phyloP scores from a whole-genome alignment of 2,329 filamentous ascomycete genomes.

The Pochonia chlamydosporia region DNA sequence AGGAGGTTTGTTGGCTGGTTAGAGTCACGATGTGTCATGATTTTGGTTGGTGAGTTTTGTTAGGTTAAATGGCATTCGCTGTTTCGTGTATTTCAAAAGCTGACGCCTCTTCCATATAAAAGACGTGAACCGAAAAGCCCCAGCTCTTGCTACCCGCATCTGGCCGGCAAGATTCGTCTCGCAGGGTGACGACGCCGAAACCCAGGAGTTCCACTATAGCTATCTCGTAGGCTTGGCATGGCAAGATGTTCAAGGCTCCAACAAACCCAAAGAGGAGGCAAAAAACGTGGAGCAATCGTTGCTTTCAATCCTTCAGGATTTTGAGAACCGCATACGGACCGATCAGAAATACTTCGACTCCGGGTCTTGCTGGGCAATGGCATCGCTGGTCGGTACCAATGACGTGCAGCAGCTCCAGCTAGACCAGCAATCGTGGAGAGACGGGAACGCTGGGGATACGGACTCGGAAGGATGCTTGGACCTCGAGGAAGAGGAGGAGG shows the following conservation, averaged over 20 bases:
- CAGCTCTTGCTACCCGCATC: constrained; percentile 47
- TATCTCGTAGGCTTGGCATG: constrained; percentile 55
- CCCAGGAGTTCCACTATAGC: constrained; percentile 49
- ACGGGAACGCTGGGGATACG: constrained; percentile 30
- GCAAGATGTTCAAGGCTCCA: constrained; percentile 17
- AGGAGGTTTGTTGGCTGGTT: constrained; percentile 56
- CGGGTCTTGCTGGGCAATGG: constrained; percentile 42
- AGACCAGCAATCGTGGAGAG: constrained; percentile 45
- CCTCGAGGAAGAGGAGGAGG: constrained; percentile 26
- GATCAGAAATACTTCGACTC: constrained; percentile 44
- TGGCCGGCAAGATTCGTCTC: constrained; percentile 58
- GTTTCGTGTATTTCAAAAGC: constrained; percentile 19
- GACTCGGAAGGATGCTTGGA: constrained; percentile 37
- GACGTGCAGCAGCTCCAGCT: constrained; percentile 37
- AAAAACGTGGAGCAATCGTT: constrained; percentile 38
- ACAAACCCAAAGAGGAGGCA: constrained; percentile 33
- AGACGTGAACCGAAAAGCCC: constrained; percentile 51
- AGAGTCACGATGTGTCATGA: constrained; percentile 51
- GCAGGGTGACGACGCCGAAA: constrained; percentile 16
- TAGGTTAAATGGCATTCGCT: background rate
- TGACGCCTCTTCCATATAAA: background rate
- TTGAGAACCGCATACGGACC: constrained; percentile 40
- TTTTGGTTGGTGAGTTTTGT: constrained; percentile 46
- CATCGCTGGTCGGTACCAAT: constrained; percentile 28
- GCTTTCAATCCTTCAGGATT: constrained; percentile 36